These are phyloP conservation scores for Adansonia madagascariensis DNA, from an alignment of 441 rosid genomes.

Conservation along the genomic window DNA sequence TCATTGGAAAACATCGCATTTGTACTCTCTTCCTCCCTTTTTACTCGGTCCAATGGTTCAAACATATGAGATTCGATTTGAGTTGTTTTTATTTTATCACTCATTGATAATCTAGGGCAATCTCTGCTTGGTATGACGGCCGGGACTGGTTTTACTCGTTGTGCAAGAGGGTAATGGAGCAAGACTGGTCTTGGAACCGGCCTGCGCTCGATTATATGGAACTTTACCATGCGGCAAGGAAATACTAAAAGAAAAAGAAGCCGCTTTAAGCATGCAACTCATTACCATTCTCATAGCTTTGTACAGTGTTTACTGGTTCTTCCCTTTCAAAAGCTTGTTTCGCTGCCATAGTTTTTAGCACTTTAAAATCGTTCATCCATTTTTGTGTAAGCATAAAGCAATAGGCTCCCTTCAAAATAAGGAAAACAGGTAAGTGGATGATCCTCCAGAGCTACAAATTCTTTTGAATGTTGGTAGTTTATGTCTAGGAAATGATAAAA, in stretches of 20 bases:
- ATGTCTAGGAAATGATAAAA: constrained; percentile 4
- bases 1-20: not conserved
- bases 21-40: not conserved
- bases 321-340: constrained; percentile 17
- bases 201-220: constrained; percentile 97
- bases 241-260: constrained; percentile 18
- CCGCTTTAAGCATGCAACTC: constrained; percentile 19
- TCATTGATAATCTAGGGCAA: constrained; percentile 61
- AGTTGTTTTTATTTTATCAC: not conserved
- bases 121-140: constrained; percentile 74
- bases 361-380: constrained; percentile 27
- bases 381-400: constrained; percentile 35
- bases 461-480: not conserved
- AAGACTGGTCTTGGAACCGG: constrained; percentile 99
- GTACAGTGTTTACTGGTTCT: constrained; percentile 40
- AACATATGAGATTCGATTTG: not conserved
- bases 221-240: constrained; percentile 88
- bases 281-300: constrained; percentile 26
- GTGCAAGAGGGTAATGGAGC: constrained; percentile 91
- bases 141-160: constrained; percentile 78
- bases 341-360: constrained; percentile 11
- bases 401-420: constrained; percentile 19
- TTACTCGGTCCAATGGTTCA: not conserved
- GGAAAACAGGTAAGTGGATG: not conserved
- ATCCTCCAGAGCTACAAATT: not conserved